Conservation (phyloP, 495 filamentous ascomycete species). For the Jackrogersella multiformis region DNA sequence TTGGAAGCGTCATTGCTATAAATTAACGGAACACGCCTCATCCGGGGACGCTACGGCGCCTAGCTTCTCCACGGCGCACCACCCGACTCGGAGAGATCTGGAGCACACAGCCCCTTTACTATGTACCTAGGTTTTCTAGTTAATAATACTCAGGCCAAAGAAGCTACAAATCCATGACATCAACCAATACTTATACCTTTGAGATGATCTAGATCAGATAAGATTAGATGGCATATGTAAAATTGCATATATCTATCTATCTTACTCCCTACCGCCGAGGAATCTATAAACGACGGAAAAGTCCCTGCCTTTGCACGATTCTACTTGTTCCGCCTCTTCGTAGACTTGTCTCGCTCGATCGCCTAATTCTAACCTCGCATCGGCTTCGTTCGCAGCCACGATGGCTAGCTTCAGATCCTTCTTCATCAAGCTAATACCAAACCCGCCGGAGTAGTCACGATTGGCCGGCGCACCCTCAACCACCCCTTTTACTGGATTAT, state of each 20-base stretch:
- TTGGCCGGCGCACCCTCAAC: slow-evolving; percentile 74
- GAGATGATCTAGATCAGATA: neutral
- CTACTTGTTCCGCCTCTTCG: slow-evolving; percentile 65
- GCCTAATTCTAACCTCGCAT: slow-evolving; percentile 71
- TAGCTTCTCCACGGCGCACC: slow-evolving; percentile 23
- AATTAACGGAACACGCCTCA: slow-evolving; percentile 24
- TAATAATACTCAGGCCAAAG: neutral
- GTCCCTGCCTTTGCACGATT: slow-evolving; percentile 74
- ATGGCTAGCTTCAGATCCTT: slow-evolving; percentile 84
- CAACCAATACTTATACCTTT: neutral
- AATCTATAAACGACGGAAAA: slow-evolving; percentile 88
- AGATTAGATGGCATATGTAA: neutral
- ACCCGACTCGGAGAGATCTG: slow-evolving; percentile 13
- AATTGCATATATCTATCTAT: neutral
- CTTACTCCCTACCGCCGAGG: slow-evolving; percentile 62
- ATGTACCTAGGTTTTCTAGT: neutral
- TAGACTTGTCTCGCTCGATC: slow-evolving; percentile 74
- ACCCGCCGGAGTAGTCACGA: slow-evolving; percentile 81
- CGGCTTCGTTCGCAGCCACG: slow-evolving; percentile 72
- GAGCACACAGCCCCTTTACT: neutral
- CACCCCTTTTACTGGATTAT: slow-evolving; percentile 92
- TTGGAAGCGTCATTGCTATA: too few relatives aligned
- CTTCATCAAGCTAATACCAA: slow-evolving; percentile 83
- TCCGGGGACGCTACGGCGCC: slow-evolving; percentile 30
- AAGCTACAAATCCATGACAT: neutral